Base-by-base conservation (phyloP, 2,329 filamentous ascomycete genomes). In the Clonostachys sp. region DNA sequence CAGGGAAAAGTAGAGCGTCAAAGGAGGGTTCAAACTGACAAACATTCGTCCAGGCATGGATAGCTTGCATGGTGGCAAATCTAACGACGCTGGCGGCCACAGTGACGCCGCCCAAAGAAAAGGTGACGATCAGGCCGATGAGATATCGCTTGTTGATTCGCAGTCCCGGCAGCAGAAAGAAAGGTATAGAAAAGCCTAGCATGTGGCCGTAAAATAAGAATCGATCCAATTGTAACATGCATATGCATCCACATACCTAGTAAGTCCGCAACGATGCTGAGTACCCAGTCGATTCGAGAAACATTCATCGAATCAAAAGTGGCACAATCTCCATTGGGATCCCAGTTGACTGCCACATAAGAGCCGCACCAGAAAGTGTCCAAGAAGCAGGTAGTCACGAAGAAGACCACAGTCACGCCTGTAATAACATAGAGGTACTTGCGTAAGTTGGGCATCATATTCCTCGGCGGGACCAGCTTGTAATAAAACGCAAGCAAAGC, bases 351-450 rank as follows among this genome's bases (percentile, higher is more conserved):
- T 1, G 60, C 42, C 4, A 60, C 57, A 2, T 62, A 48, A 3
- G 46, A 4, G 1, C 60, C 60, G n/a, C 60, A 62, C 57, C 59
- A 62, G n/a, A 62, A 62, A 0, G 60, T 62, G 38, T 62, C 60
- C 43, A 62, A 13, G 3, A 61, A 53, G 12, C 49, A 55, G 5
- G 60, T 62, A 1, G 56, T 55, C 0, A 57, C 12, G 34, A 54
- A 53, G 12, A 62, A 62, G 2, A 42, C 39, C 9, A 46, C 41
- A 4, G 59, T 62, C 50, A 62, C 16, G 1, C 39, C 55, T 1
- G 53, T 59, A 1, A 45, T 45, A 3, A 14, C 53, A 30, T 59
- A 59, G 1, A 62, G 53, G 12, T 44, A 45, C 8, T 54, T 59
- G 3, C 60, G 55, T 9, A 62, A 39, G 2, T 30, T 8, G 2